phyloP scores from a whole-genome alignment of 2,329 filamentous ascomycete species.

The Tolypocladium sp. region DNA sequence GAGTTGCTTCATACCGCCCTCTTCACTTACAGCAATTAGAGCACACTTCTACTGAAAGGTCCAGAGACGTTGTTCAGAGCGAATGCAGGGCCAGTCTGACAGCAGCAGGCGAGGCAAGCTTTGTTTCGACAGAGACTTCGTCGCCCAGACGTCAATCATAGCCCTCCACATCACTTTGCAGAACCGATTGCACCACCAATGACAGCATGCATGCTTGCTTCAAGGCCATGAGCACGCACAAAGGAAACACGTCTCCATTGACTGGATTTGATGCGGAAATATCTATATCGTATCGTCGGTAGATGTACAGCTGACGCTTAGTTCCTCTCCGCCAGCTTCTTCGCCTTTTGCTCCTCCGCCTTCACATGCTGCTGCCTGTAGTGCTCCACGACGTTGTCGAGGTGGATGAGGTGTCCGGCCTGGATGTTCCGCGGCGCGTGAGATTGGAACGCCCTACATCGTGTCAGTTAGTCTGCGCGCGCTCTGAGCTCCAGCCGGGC shows the following conservation, averaged over 20 bases:
- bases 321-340: slow-evolving; percentile 33
- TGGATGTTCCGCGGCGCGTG: slow-evolving; percentile 43
- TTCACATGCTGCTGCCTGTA: slow-evolving; percentile 44
- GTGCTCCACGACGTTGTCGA: slow-evolving; percentile 49
- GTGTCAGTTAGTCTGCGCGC: background rate
- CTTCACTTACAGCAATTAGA: too few species aligned
- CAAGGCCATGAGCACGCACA: background rate
- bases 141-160: background rate
- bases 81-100: background rate
- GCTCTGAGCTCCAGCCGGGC: background rate
- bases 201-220: background rate
- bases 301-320: slow-evolving; percentile 14
- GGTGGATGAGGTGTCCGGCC: slow-evolving; percentile 43
- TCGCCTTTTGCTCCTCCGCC: slow-evolving; percentile 46
- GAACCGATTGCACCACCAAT: background rate
- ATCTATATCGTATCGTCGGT: background rate
- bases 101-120: background rate
- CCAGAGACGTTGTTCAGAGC: background rate
- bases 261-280: background rate
- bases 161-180: background rate
- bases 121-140: background rate
- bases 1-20: background rate
- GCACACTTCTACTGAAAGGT: background rate
- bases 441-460: slow-evolving; percentile 36
- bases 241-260: background rate